These are phyloP conservation scores for Diaporthe ilicicola DNA, from an alignment of 2,329 filamentous ascomycete species.

Conservation along the genomic window DNA sequence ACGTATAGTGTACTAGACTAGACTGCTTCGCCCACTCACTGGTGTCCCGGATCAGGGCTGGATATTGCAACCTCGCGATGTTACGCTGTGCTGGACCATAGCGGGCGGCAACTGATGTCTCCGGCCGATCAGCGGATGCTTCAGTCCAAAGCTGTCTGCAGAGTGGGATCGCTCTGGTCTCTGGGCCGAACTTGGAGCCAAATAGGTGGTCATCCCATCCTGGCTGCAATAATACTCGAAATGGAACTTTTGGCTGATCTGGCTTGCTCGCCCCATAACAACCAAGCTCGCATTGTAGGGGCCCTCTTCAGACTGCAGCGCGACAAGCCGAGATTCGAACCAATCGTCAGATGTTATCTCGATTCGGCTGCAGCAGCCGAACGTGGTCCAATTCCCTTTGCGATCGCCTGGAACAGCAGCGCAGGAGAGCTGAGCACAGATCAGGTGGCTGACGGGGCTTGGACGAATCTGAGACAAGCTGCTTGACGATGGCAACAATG, in stretches of 20 bases:
- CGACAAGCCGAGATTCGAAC: neutral
- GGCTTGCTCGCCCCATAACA: neutral
- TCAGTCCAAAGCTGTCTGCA: constrained; percentile 2
- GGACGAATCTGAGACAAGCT: neutral
- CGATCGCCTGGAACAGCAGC: neutral
- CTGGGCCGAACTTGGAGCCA: constrained; percentile 15
- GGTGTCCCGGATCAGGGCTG: constrained; percentile 12
- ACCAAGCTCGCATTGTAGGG: constrained; percentile 3
- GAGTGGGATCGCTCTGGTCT: constrained; percentile 14
- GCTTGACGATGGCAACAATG: neutral
- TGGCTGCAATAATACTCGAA: neutral
- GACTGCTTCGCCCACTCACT: neutral
- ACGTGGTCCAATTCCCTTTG: neutral
- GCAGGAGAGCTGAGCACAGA: neutral
- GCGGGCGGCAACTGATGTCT: constrained; percentile 23
- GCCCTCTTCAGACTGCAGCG: neutral
- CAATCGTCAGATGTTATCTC: constrained; percentile 1
- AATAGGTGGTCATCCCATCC: neutral
- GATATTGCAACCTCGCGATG: constrained; percentile 22
- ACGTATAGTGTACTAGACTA: neutral
- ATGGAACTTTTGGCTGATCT: constrained; percentile 2
- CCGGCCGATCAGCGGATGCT: constrained; percentile 24
- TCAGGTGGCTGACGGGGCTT: constrained; percentile 1
- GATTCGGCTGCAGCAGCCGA: neutral
- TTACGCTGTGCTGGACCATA: constrained; percentile 13